Evolutionary conservation across 768 basidiomycete species (phyloP).

Genomic region (Paxillus ammoniavirescens): DNA sequence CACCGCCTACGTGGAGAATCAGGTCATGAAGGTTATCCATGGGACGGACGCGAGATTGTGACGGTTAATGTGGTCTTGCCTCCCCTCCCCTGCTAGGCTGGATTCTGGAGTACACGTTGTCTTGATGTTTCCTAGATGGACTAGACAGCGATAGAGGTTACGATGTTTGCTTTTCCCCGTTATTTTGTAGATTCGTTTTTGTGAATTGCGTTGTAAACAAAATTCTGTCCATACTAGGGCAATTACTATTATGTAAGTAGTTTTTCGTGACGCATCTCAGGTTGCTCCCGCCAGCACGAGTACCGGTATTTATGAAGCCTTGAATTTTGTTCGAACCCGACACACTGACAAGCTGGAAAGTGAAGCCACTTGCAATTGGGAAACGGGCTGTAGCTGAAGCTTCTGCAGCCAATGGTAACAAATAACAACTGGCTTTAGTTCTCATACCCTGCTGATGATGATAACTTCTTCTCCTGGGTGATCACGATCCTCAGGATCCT

Average conservation of each 20-base stretch:
- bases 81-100: background rate
- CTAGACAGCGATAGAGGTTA: too few relatives aligned
- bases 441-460: background rate
- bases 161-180: too few relatives aligned
- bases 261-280: too few relatives aligned
- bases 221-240: too few relatives aligned
- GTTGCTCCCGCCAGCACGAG: too few relatives aligned
- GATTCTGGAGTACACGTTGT: too few relatives aligned
- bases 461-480: too few relatives aligned
- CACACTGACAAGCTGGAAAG: slow-evolving; percentile 2
- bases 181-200: too few relatives aligned
- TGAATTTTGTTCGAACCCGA: too few relatives aligned
- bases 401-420: slow-evolving; percentile 14
- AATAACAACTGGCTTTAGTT: background rate
- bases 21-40: slow-evolving; percentile 38
- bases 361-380: background rate
- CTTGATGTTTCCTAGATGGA: background rate
- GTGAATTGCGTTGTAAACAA: too few relatives aligned
- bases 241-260: too few relatives aligned
- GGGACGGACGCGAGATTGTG: slow-evolving; percentile 39
- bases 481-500: slow-evolving; percentile 7
- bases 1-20: slow-evolving; percentile 18
- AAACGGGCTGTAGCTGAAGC: background rate
- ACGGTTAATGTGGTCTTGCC: background rate
- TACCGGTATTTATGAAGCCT: too few relatives aligned